Evolutionary conservation across 345 rosid species (phyloP).

Genomic region (Populus simonii): DNA sequence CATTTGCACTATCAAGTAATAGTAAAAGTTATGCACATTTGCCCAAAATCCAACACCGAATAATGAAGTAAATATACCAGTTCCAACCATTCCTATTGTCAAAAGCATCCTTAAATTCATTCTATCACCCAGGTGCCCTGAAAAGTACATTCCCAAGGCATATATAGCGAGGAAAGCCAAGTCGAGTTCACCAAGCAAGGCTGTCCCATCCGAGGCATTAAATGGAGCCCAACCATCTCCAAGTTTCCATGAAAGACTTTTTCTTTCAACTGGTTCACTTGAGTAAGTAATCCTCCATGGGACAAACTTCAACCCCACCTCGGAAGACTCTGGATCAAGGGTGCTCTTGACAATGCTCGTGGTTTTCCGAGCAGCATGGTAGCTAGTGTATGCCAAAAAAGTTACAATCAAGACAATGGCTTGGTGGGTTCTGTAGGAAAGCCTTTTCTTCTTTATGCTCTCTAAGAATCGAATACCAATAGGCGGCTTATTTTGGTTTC

Average conservation of each 20-base stretch:
- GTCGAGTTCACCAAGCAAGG: slow-evolving; percentile 82
- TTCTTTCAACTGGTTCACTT: slow-evolving; percentile 22
- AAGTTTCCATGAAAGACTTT: slow-evolving; percentile 25
- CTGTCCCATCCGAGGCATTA: slow-evolving; percentile 61
- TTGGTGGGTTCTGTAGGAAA: slow-evolving; percentile 67
- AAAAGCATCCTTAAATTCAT: slow-evolving; percentile 73
- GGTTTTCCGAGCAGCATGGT: slow-evolving; percentile 84
- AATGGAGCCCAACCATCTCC: slow-evolving; percentile 92
- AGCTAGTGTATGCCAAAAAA: slow-evolving; percentile 72
- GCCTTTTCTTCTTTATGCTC: slow-evolving; percentile 36
- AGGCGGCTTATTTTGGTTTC: slow-evolving; percentile 41
- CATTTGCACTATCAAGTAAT: slow-evolving; percentile 65
- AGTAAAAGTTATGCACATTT: slow-evolving; percentile 65
- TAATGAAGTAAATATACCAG: slow-evolving; percentile 72
- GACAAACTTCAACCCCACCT: slow-evolving; percentile 30
- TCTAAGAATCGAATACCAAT: slow-evolving; percentile 61
- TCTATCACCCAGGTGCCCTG: slow-evolving; percentile 93
- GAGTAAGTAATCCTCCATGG: slow-evolving; percentile 34
- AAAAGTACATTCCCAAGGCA: slow-evolving; percentile 81
- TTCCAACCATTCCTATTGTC: slow-evolving; percentile 84
- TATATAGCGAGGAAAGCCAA: slow-evolving; percentile 77
- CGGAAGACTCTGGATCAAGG: slow-evolving; percentile 67
- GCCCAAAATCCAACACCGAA: slow-evolving; percentile 86
- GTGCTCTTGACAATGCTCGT: slow-evolving; percentile 88
- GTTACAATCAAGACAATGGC: slow-evolving; percentile 80